Evolutionary conservation across 1,284 basidiomycete genomes (phyloP).

Genomic region (Microbotryum scabiosae): DNA sequence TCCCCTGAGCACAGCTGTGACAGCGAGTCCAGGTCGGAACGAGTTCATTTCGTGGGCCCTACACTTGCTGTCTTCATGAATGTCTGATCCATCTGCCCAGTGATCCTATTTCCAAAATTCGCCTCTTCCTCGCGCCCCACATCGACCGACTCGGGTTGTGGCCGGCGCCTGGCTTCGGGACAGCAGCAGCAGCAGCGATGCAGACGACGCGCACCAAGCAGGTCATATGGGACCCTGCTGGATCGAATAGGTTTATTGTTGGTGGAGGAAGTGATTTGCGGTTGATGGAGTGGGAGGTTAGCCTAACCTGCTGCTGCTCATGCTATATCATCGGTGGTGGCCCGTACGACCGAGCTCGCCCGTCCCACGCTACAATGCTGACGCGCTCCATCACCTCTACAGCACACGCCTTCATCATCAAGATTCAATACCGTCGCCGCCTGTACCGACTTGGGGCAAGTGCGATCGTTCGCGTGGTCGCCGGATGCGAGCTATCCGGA

Average conservation of each 20-base stretch:
- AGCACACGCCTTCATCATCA: not conserved
- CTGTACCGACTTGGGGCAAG: slow-evolving; percentile 25
- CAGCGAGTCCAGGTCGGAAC: no score
- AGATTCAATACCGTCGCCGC: slow-evolving; percentile 21
- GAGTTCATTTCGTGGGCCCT: no score
- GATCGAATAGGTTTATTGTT: slow-evolving; percentile 21
- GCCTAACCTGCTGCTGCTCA: not conserved
- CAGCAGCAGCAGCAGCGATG: no score
- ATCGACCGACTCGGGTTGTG: no score
- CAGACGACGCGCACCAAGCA: slow-evolving; percentile 1
- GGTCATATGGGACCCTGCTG: slow-evolving; percentile 10
- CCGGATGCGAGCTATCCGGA: slow-evolving; percentile 15
- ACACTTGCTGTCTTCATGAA: no score
- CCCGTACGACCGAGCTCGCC: not conserved
- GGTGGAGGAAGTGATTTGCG: slow-evolving; percentile 28
- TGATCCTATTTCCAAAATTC: no score
- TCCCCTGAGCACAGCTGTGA: no score
- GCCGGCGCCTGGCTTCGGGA: no score
- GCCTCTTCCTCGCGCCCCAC: no score
- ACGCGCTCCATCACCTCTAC: not conserved
- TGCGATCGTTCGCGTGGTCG: slow-evolving; percentile 30
- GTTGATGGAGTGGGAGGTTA: slow-evolving; percentile 23
- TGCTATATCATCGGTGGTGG: not conserved
- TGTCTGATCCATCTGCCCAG: no score
- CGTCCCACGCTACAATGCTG: not conserved